Base-by-base conservation (phyloP, 768 basidiomycete genomes). In the Tylopilus felleus region DNA sequence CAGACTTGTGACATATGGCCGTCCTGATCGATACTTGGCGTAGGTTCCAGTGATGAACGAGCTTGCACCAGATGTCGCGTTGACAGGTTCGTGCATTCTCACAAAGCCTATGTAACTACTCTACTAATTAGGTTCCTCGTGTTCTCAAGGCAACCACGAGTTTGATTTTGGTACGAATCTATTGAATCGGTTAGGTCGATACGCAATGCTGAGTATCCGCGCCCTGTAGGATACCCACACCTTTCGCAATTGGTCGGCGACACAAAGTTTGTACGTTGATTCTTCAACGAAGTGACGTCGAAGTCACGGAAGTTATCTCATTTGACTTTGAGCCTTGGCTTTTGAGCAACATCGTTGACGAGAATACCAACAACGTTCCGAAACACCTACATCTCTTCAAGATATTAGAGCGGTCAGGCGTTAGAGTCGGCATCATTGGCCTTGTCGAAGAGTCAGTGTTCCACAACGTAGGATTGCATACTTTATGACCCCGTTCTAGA, bases 11-110 rank as follows among this genome's bases (percentile, higher is more conserved):
- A 6, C 8, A 54, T 29, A 47, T n/a, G 23, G n/a, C 22, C 27
- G 22, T 23, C 8, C 14, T 16, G 17, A 45, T 46, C 44, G 49
- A 64, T 41, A 21, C 33, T 17, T 16, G 35, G 31, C n/a, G 10
- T 61, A 90, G 90, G 88, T 93, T 25, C 93, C 93, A 3, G 81
- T 95, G 27, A 81, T 94, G 74, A 95, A 95, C 62, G 77, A 79
- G 55, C 75, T 96, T 42, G 80, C 77, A n/a, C 79, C 90, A 22
- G 90, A 95, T 69, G 83, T 86, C 35, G 80, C 93, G 8, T 74
- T 93, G 55, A 83, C 88, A 52, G 93, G 91, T 90, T 29, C 48
- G 85, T 70, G 8, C 16, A 29, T 48, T n/a, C 28, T 19, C 51
- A 29, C 38, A 14, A 14, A 22, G 27, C 17, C n/a, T 39, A 7